Base-by-base conservation (phyloP, 2,329 filamentous ascomycete genomes). In the Xenoacremonium recifei region DNA sequence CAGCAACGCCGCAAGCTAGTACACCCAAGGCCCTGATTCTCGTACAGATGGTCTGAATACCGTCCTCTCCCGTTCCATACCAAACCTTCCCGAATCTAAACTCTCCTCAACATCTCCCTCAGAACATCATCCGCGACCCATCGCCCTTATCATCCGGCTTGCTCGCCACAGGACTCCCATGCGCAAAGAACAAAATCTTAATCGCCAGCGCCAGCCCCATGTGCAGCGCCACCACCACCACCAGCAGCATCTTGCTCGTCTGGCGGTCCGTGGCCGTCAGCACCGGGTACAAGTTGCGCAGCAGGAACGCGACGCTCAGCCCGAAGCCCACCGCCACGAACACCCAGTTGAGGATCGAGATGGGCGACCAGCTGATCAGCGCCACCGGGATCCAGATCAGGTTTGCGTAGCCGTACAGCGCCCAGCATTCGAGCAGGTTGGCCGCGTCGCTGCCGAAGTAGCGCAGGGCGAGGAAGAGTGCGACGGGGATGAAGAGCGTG, bases 341-440 rank as follows among this genome's bases (percentile, higher is more conserved):
- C 15, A 89, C 80, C 79, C 89, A 97, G 72, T 99, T 99, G 53
- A 99, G 79, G 42, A 89, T 82, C 40, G 82, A 83, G 55, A 96
- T 72, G 39, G 87, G 86, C 50, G 87, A 92, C 87, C 91, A 96
- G 63, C 86, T 90, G 54, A 96, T 88, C 49, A 95, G 70, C 35
- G 93, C 91, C 32, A 99, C 91, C 3, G 87, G 89, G 56, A 99
- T 91, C 93, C 93, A 99, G 61, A 99, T 89, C 59, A 99, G 74
- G 70, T 99, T 99, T 43, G 87, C 82, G 73, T 99, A 99, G 40
- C 93, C 93, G 67, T 97, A 99, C 25, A 99, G 74, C 45, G 90
- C 88, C 83, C 89, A 91, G 73, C 90, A 96, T 72, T 99, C 93
- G 53, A 99, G 79, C 45, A 99, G 72, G 67, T 96, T 95, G 49